Evolutionary conservation across 2,329 filamentous ascomycete species (phyloP).

Genomic region (Microdochium bolleyi): DNA sequence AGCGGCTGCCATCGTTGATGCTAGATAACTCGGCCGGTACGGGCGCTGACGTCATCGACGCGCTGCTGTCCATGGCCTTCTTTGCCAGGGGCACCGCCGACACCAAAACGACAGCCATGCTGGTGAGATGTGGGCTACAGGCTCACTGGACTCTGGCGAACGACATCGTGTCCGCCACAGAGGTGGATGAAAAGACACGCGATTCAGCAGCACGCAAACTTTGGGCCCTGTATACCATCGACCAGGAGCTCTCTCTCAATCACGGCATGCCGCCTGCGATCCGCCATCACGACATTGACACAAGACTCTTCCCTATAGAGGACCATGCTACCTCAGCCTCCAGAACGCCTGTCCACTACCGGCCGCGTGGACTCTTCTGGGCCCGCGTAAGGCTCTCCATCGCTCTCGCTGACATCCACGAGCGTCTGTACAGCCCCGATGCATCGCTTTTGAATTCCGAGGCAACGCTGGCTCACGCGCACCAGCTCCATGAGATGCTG

Average conservation of each 20-base stretch:
- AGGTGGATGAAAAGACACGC: neutral
- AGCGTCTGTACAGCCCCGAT: neutral
- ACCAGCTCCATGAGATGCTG: neutral
- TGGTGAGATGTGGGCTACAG: neutral
- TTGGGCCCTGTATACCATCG: neutral
- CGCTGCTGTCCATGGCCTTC: neutral
- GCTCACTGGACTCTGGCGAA: neutral
- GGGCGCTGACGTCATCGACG: neutral
- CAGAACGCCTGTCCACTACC: neutral
- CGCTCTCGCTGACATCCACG: neutral
- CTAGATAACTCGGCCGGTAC: neutral
- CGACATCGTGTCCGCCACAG: neutral
- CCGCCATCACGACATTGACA: neutral
- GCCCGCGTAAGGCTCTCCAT: neutral
- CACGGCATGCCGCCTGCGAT: neutral
- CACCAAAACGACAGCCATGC: neutral
- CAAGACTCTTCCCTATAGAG: neutral
- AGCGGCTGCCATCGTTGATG: neutral
- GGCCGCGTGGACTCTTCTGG: neutral
- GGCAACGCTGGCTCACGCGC: neutral
- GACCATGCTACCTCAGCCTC: neutral
- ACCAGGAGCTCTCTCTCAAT: neutral
- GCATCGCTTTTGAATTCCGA: neutral
- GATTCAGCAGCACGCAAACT: neutral
- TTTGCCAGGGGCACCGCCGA: neutral